Percentiles rank a stretch among this genome's conserved stretches.
phyloP scores from a whole-genome alignment of 1,139 yeast species.

The Waltiozyma sp. region DNA sequence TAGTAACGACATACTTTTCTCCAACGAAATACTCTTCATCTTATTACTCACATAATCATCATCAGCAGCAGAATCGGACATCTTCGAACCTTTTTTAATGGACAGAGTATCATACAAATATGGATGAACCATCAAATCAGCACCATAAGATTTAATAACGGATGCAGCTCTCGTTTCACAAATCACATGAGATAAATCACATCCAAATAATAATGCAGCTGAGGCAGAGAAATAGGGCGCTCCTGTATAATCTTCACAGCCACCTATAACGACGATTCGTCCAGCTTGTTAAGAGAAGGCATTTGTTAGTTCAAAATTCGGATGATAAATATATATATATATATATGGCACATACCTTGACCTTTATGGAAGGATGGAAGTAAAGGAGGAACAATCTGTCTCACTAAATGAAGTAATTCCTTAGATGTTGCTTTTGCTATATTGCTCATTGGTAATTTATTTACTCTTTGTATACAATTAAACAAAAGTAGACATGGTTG shows the following conservation, averaged over 20 bases:
- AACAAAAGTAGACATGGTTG: too few species aligned
- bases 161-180: slow-evolving; percentile 74
- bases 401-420: slow-evolving; percentile 39
- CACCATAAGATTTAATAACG: slow-evolving; percentile 78
- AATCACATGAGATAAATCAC: slow-evolving; percentile 79
- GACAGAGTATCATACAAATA: slow-evolving; percentile 34
- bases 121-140: slow-evolving; percentile 95
- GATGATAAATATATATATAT: too few species aligned
- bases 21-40: slow-evolving; percentile 30
- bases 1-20: slow-evolving; percentile 43
- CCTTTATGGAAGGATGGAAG: slow-evolving; percentile 73
- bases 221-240: slow-evolving; percentile 90
- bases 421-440: slow-evolving; percentile 16
- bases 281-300: slow-evolving; percentile 41
- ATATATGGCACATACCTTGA: slow-evolving; percentile 39
- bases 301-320: not conserved
- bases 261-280: slow-evolving; percentile 78
- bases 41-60: slow-evolving; percentile 24
- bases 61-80: too few species aligned
- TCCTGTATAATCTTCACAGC: slow-evolving; percentile 91
- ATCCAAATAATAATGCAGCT: slow-evolving; percentile 76
- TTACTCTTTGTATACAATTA: too few species aligned
- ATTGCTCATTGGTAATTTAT: too few species aligned
- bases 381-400: slow-evolving; percentile 65
- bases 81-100: too few species aligned